These are phyloP conservation scores for Mortierella sp. DNA, from an alignment of 371 early-diverging fungal genomes.

Conservation along the genomic window DNA sequence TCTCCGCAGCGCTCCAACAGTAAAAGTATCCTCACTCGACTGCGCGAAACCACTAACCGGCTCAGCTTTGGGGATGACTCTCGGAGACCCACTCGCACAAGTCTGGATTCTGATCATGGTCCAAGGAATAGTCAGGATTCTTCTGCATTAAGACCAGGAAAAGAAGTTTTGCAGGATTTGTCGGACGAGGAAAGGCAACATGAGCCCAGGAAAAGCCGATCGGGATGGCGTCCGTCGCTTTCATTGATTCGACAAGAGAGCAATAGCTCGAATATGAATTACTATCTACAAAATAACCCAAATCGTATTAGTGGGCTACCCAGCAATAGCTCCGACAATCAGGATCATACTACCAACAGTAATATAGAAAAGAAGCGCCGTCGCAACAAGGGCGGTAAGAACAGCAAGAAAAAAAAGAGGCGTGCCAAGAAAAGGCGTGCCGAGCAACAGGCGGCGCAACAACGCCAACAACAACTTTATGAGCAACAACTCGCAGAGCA, in stretches of 20 bases:
- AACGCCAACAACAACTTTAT: conserved; percentile 28
- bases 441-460: conserved; percentile 22
- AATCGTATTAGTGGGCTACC: conserved; percentile 21
- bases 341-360: background rate
- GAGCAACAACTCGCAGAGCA: conserved; percentile 27
- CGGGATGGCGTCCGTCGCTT: conserved; percentile 49
- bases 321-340: background rate
- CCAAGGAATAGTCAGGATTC: conserved; percentile 34
- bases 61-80: conserved; percentile 37
- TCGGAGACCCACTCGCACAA: conserved; percentile 14
- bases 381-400: conserved; percentile 22
- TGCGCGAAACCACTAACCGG: conserved; percentile 30
- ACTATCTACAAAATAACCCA: conserved; percentile 42
- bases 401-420: conserved; percentile 27
- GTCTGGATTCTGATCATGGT: conserved; percentile 18
- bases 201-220: conserved; percentile 37
- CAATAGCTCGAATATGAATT: conserved; percentile 17
- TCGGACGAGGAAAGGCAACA: conserved; percentile 38
- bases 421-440: conserved; percentile 27
- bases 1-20: conserved; percentile 20
- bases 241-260: conserved; percentile 53
- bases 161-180: conserved; percentile 33
- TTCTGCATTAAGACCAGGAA: conserved; percentile 19
- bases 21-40: conserved; percentile 33
- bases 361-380: conserved; percentile 3